phyloP scores from a whole-genome alignment of 2,329 filamentous ascomycete genomes.

The Aspergillus costaricaensis region DNA sequence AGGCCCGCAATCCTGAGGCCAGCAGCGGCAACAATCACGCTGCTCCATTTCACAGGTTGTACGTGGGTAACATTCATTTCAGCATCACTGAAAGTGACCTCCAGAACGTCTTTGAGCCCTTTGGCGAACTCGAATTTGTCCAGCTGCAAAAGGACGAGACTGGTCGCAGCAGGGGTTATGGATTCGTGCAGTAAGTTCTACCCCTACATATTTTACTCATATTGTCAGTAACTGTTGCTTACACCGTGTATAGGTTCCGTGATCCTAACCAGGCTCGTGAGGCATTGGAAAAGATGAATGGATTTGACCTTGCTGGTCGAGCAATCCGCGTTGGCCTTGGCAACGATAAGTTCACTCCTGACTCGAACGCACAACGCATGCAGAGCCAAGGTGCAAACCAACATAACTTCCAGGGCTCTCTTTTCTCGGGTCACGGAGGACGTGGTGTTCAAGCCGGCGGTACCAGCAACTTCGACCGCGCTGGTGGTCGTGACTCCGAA shows the following conservation, averaged over 20 bases:
- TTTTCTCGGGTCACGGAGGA: slow-evolving; percentile 86
- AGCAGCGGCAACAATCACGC: slow-evolving; percentile 72
- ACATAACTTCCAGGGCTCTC: slow-evolving; percentile 79
- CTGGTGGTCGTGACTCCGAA: slow-evolving; percentile 83
- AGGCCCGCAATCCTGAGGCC: slow-evolving; percentile 78
- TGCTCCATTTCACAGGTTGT: slow-evolving; percentile 94
- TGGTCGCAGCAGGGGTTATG: slow-evolving; percentile 89
- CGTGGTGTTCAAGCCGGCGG: slow-evolving; percentile 80
- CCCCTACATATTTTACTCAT: neutral
- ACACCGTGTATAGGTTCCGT: slow-evolving; percentile 65
- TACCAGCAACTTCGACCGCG: slow-evolving; percentile 78
- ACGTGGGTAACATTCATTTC: slow-evolving; percentile 99
- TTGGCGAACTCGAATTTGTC: slow-evolving; percentile 95
- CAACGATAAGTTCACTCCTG: slow-evolving; percentile 99
- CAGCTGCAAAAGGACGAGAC: slow-evolving; percentile 96
- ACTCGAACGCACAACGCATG: slow-evolving; percentile 93
- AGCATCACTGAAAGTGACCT: slow-evolving; percentile 96
- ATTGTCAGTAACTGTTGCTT: neutral
- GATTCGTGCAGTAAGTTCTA: slow-evolving; percentile 89
- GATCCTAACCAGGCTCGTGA: slow-evolving; percentile 89
- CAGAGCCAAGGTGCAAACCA: slow-evolving; percentile 70
- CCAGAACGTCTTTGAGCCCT: slow-evolving; percentile 94
- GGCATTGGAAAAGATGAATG: slow-evolving; percentile 98
- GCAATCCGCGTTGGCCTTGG: slow-evolving; percentile 98
- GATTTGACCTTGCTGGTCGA: slow-evolving; percentile 95